Conservation (phyloP, 495 filamentous ascomycete species). For the Xylaria bambusicola region DNA sequence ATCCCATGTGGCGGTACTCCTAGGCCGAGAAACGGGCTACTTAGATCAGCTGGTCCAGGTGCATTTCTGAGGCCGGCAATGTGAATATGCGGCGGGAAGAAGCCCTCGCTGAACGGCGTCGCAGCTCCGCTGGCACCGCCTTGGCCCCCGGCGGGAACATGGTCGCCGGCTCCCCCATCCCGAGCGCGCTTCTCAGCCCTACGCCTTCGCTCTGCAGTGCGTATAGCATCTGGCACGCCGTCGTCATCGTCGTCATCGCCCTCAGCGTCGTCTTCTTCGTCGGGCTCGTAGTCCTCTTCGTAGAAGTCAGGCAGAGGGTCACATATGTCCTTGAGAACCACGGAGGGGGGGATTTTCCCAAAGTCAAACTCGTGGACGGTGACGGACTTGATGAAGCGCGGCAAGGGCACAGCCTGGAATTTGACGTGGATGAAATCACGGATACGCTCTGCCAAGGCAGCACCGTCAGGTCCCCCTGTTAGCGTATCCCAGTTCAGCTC, state of each 20-base stretch:
- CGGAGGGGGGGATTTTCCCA: slow-evolving; percentile 74
- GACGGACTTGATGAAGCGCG: slow-evolving; percentile 95
- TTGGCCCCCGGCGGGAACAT: slow-evolving; percentile 4
- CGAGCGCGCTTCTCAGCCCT: slow-evolving; percentile 37
- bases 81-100: slow-evolving; percentile 40
- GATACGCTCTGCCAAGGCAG: slow-evolving; percentile 78
- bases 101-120: slow-evolving; percentile 25
- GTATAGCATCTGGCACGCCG: slow-evolving; percentile 42
- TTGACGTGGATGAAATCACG: slow-evolving; percentile 92
- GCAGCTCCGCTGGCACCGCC: slow-evolving; percentile 17
- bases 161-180: slow-evolving; percentile 23
- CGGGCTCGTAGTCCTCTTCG: slow-evolving; percentile 70
- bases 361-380: slow-evolving; percentile 94
- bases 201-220: slow-evolving; percentile 46
- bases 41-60: slow-evolving; percentile 48
- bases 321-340: slow-evolving; percentile 95
- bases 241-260: slow-evolving; percentile 34
- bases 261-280: slow-evolving; percentile 46
- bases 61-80: slow-evolving; percentile 34
- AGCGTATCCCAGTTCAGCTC: slow-evolving; percentile 93
- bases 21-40: slow-evolving; percentile 66
- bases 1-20: slow-evolving; percentile 63
- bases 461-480: slow-evolving; percentile 85
- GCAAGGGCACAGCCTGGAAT: slow-evolving; percentile 88
- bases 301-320: slow-evolving; percentile 97